phyloP scores from a whole-genome alignment of 352 stramenopile species.

The Phytophthora ramorum region DNA sequence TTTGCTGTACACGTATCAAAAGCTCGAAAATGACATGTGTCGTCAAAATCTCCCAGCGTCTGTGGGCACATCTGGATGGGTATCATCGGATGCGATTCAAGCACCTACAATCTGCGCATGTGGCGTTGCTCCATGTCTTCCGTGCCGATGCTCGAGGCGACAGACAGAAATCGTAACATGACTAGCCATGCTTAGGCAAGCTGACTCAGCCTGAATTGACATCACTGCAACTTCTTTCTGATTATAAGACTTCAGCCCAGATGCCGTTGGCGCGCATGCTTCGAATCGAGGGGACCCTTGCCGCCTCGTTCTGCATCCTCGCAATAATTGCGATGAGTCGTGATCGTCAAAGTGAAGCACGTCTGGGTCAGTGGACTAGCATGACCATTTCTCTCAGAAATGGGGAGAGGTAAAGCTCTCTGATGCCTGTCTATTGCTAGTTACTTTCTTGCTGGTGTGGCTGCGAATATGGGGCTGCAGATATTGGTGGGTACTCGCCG shows the following conservation, averaged over 20 bases:
- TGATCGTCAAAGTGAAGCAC: conserved; percentile 50
- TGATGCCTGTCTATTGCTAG: background rate
- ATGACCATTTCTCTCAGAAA: conserved; percentile 59
- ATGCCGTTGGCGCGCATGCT: conserved; percentile 6
- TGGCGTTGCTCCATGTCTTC: too few species aligned
- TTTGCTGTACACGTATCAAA: too few species aligned
- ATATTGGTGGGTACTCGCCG: conserved; percentile 29
- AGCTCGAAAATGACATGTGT: too few species aligned
- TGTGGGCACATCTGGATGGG: too few species aligned
- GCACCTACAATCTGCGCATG: background rate
- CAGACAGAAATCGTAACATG: too few species aligned
- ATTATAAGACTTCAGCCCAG: too few species aligned
- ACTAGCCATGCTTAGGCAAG: too few species aligned
- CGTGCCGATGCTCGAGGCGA: too few species aligned
- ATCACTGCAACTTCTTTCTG: conserved; percentile 1
- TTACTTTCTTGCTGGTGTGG: conserved; percentile 17
- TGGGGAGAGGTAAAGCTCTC: conserved; percentile 35
- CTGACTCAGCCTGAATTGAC: too few species aligned
- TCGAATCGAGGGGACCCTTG: conserved; percentile 23
- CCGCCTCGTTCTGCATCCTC: conserved; percentile 36
- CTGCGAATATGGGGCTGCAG: conserved; percentile 39
- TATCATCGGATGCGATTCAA: too few species aligned
- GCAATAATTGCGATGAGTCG: conserved; percentile 47
- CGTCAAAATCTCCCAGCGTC: too few species aligned
- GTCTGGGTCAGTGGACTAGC: conserved; percentile 45